A percentile compares a stretch with the other conserved stretches of the same genome.
These are phyloP conservation scores for Asterophora parasitica DNA, from an alignment of 768 basidiomycete species.

Conservation along the genomic window DNA sequence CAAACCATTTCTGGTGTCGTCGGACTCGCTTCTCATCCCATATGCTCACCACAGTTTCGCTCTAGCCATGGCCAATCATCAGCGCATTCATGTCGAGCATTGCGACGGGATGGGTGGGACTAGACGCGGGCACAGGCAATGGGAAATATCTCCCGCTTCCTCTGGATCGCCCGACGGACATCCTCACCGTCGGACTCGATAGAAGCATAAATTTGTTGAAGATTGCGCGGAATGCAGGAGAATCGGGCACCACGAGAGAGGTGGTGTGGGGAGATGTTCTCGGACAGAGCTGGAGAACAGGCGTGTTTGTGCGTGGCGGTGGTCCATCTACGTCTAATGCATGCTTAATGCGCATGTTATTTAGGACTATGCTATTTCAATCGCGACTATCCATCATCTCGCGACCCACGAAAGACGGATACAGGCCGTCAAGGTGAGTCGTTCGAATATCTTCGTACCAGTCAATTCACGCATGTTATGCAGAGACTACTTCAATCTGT, in stretches of 20 bases:
- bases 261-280: conserved; percentile 81
- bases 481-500: conserved; percentile 65
- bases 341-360: background rate
- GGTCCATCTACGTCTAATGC: background rate
- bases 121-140: conserved; percentile 96
- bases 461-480: background rate
- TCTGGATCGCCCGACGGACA: conserved; percentile 47
- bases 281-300: conserved; percentile 66
- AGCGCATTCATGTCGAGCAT: conserved; percentile 66
- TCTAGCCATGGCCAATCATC: conserved; percentile 88
- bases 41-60: background rate
- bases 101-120: conserved; percentile 74
- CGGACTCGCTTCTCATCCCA: too few relatives aligned
- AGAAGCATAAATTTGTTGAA: conserved; percentile 74
- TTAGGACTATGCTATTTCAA: conserved; percentile 94
- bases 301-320: conserved; percentile 60
- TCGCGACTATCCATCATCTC: conserved; percentile 96
- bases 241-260: conserved; percentile 44
- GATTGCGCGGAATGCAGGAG: conserved; percentile 66
- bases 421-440: conserved; percentile 64
- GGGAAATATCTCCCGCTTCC: conserved; percentile 92
- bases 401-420: conserved; percentile 72
- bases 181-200: conserved; percentile 83
- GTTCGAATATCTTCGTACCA: background rate
- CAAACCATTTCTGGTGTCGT: background rate